Evolutionary conservation across 1,284 basidiomycete genomes (phyloP).

Genomic region (Puccinia triticina): DNA sequence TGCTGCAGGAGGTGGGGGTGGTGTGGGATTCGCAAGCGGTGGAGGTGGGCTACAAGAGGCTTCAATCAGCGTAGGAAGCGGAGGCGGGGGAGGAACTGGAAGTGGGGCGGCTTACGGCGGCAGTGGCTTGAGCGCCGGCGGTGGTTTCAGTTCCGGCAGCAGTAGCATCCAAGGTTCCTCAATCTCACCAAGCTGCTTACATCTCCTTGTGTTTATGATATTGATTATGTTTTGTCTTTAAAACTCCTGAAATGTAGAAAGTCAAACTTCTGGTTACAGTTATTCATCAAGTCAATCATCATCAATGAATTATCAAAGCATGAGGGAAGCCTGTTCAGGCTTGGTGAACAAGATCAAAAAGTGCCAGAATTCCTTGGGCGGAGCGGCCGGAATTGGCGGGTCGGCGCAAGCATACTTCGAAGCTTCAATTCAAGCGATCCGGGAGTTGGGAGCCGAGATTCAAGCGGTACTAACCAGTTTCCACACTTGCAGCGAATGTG

Average conservation of each 20-base stretch:
- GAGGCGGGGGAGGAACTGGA: background rate
- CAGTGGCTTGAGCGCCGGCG: too few relatives aligned
- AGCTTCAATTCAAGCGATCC: constrained; percentile 9
- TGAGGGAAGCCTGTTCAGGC: background rate
- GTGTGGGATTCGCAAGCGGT: constrained; percentile 31
- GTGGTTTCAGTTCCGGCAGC: too few relatives aligned
- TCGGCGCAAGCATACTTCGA: background rate
- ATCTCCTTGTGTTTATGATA: too few relatives aligned
- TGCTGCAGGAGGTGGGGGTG: background rate
- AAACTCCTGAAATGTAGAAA: too few relatives aligned
- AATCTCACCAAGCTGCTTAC: too few relatives aligned
- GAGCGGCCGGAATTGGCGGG: background rate
- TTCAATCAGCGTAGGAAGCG: background rate
- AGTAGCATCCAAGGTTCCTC: too few relatives aligned
- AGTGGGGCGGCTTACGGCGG: background rate
- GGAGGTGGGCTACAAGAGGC: too few relatives aligned
- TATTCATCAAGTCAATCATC: too few relatives aligned
- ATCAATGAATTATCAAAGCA: constrained; percentile 5
- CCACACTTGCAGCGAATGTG: constrained; percentile 6
- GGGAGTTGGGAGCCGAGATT: background rate
- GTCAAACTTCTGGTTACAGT: too few relatives aligned
- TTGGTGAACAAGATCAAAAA: constrained; percentile 14
- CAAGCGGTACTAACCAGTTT: background rate
- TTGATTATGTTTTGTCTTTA: too few relatives aligned
- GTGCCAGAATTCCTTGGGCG: background rate